Conservation (phyloP, 1,139 yeast genomes). For the Nakaseomyces kungkrabaensis region DNA sequence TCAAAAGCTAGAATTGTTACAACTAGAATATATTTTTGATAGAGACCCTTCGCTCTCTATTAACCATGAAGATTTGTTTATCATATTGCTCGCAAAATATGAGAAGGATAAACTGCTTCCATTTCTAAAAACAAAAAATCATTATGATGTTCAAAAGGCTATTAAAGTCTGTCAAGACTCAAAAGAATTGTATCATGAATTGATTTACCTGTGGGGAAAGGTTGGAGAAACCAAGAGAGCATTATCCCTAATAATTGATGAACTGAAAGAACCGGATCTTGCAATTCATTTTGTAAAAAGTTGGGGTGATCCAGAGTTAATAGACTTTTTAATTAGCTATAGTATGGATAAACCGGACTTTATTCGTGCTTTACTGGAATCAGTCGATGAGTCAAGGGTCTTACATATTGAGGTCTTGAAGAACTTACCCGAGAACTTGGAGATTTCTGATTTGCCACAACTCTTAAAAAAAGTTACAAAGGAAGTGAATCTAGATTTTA, state of each 20-base stretch:
- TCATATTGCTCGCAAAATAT: conserved; percentile 49
- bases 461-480: conserved; percentile 54
- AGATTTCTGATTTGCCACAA: conserved; percentile 54
- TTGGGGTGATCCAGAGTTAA: conserved; percentile 60
- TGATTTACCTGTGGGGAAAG: conserved; percentile 72
- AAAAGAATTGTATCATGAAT: conserved; percentile 48
- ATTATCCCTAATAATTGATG: conserved; percentile 61
- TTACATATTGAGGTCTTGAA: conserved; percentile 54
- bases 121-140: conserved; percentile 39
- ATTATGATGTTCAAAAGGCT: conserved; percentile 64
- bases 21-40: conserved; percentile 43
- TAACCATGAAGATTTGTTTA: conserved; percentile 56
- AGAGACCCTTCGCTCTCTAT: conserved; percentile 46
- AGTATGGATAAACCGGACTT: conserved; percentile 66
- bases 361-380: conserved; percentile 61
- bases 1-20: conserved; percentile 13
- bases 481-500: conserved; percentile 52
- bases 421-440: conserved; percentile 51
- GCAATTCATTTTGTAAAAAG: conserved; percentile 76
- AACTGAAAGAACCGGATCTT: conserved; percentile 64
- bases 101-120: conserved; percentile 45
- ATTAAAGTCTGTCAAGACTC: conserved; percentile 50
- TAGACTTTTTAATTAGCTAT: conserved; percentile 66
- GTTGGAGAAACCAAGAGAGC: conserved; percentile 78
- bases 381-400: conserved; percentile 58